Conservation (phyloP, 768 basidiomycete species). For the Daedaleopsis sinensis region DNA sequence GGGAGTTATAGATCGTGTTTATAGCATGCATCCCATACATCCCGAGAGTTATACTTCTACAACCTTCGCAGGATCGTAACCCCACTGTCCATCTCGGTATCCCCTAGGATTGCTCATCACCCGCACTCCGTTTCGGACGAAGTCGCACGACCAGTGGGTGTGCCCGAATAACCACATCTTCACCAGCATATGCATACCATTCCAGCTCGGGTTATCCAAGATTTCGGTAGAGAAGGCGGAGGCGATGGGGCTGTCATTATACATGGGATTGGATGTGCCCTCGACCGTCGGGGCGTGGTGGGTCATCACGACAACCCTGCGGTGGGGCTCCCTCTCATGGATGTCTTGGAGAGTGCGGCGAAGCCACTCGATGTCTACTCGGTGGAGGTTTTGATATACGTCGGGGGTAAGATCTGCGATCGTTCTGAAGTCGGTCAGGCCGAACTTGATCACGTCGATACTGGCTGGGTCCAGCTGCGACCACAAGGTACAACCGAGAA, state of each 20-base stretch:
- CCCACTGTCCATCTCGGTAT: constrained; percentile 19
- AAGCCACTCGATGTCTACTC: constrained; percentile 38
- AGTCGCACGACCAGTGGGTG: constrained; percentile 45
- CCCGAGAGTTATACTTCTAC: constrained; percentile 5
- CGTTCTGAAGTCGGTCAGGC: constrained; percentile 38
- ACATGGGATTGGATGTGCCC: constrained; percentile 38
- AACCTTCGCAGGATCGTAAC: constrained; percentile 7
- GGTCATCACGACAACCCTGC: constrained; percentile 39
- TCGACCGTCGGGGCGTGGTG: constrained; percentile 44
- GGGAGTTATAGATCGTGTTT: too few relatives aligned
- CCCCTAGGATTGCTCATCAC: constrained; percentile 41
- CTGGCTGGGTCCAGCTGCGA: constrained; percentile 33
- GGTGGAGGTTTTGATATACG: constrained; percentile 30
- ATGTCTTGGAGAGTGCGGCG: constrained; percentile 28
- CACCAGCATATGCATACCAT: constrained; percentile 26
- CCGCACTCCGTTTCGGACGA: constrained; percentile 35
- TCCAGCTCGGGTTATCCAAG: constrained; percentile 32
- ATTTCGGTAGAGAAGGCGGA: constrained; percentile 40
- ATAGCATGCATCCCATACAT: background rate
- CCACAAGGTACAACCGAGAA: constrained; percentile 49
- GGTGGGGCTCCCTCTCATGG: constrained; percentile 30
- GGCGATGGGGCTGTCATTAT: constrained; percentile 25
- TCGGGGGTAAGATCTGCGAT: constrained; percentile 33
- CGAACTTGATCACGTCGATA: constrained; percentile 30
- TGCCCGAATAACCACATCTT: constrained; percentile 45